These are phyloP conservation scores for Rhodotorula toruloides DNA, from an alignment of 768 basidiomycete species.

Conservation along the genomic window DNA sequence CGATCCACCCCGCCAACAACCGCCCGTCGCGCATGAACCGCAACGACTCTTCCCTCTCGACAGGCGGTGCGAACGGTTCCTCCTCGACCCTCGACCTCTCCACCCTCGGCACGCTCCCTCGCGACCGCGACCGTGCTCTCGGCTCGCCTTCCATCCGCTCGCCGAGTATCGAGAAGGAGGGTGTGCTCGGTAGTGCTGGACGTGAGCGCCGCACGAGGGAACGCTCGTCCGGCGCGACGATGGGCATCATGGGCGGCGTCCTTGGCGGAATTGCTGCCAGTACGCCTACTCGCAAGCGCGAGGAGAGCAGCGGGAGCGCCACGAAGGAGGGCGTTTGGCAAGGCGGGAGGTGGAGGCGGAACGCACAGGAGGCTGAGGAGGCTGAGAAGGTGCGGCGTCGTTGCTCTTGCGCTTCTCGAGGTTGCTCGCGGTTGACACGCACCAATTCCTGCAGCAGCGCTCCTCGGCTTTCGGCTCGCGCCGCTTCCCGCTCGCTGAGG, in stretches of 20 bases:
- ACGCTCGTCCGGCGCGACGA: slow-evolving; percentile 7
- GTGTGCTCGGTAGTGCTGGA: background rate
- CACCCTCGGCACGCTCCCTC: slow-evolving; percentile 35
- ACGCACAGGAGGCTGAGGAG: slow-evolving; percentile 22
- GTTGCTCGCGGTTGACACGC: background rate
- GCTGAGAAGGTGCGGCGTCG: slow-evolving; percentile 29
- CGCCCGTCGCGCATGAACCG: slow-evolving; percentile 31
- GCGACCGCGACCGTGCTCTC: slow-evolving; percentile 37
- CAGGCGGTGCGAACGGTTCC: background rate
- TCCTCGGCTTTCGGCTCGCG: slow-evolving; percentile 32
- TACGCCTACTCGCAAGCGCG: background rate
- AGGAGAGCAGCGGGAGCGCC: slow-evolving; percentile 10
- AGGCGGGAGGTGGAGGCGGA: slow-evolving; percentile 32
- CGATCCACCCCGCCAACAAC: slow-evolving; percentile 35
- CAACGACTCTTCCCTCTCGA: slow-evolving; percentile 22
- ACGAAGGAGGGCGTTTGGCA: slow-evolving; percentile 35
- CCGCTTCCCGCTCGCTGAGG: slow-evolving; percentile 31
- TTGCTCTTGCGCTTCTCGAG: too few relatives aligned
- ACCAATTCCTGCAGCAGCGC: slow-evolving; percentile 5
- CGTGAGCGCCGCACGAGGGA: slow-evolving; percentile 21
- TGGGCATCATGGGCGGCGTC: slow-evolving; percentile 36
- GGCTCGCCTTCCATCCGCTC: slow-evolving; percentile 28
- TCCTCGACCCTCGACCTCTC: slow-evolving; percentile 35
- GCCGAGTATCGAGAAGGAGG: slow-evolving; percentile 21
- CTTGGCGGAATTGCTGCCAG: slow-evolving; percentile 32